Evolutionary conservation across 2,329 filamentous ascomycete genomes (phyloP).

Genomic region (Penicillium paneum): DNA sequence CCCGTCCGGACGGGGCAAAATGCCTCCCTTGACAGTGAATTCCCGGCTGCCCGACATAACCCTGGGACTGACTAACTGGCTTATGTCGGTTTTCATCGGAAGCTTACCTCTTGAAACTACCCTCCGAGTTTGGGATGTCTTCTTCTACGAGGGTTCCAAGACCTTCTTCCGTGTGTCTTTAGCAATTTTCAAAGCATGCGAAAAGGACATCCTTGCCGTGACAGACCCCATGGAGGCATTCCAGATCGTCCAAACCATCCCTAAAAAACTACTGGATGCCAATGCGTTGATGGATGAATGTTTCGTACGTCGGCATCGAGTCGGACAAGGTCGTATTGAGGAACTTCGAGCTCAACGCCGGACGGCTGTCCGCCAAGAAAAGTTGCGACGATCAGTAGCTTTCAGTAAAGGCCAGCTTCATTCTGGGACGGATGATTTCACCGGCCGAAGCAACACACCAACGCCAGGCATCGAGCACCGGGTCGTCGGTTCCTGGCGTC

Average conservation of each 20-base stretch:
- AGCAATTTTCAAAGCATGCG: conserved; percentile 85
- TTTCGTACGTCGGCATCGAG: conserved; percentile 72
- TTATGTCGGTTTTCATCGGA: conserved; percentile 95
- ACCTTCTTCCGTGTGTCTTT: conserved; percentile 90
- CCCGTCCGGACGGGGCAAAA: conserved; percentile 37
- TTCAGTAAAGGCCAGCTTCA: conserved; percentile 34
- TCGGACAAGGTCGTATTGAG: conserved; percentile 80
- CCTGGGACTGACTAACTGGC: conserved; percentile 91
- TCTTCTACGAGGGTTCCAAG: conserved; percentile 93
- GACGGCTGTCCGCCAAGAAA: conserved; percentile 45
- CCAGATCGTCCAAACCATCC: conserved; percentile 84
- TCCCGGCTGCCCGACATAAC: conserved; percentile 79
- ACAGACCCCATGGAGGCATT: conserved; percentile 93
- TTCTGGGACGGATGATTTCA: conserved; percentile 34
- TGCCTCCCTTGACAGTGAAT: conserved; percentile 42
- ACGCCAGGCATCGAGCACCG: conserved; percentile 32
- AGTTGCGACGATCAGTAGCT: conserved; percentile 38
- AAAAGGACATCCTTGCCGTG: conserved; percentile 73
- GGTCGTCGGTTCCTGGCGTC: conserved; percentile 35
- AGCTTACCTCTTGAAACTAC: conserved; percentile 89
- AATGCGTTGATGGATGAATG: conserved; percentile 79
- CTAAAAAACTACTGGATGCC: conserved; percentile 74
- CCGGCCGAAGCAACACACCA: conserved; percentile 28
- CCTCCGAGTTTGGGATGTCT: conserved; percentile 88
- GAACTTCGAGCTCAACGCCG: conserved; percentile 68